These are phyloP conservation scores for Musa beccarii DNA, from an alignment of 176 grass and related monocot genomes.

Conservation along the genomic window DNA sequence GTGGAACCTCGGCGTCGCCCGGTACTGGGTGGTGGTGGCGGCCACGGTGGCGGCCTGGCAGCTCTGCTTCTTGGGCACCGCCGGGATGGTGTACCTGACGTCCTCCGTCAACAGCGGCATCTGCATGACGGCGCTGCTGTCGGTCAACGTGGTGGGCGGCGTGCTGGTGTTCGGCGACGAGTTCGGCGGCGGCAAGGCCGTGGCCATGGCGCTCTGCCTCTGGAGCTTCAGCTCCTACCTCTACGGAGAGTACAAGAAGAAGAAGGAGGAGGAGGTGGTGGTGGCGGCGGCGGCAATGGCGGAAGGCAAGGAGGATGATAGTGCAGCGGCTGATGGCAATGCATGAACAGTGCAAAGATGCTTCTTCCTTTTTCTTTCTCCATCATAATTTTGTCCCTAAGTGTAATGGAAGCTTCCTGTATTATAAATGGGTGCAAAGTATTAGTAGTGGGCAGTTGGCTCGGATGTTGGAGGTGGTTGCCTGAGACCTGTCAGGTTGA, in stretches of 20 bases:
- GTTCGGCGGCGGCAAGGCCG: conserved; percentile 58
- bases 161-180: conserved; percentile 54
- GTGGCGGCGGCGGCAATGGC: background rate
- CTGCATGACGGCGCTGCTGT: conserved; percentile 82
- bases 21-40: conserved; percentile 51
- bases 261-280: conserved; percentile 1
- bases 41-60: conserved; percentile 69
- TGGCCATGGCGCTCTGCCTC: conserved; percentile 64
- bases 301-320: conserved; percentile 21
- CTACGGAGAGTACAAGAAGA: conserved; percentile 59
- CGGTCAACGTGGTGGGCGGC: conserved; percentile 73
- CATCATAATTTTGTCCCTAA: too few species aligned
- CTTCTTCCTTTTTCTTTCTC: background rate
- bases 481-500: too few species aligned
- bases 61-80: conserved; percentile 86
- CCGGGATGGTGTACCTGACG: conserved; percentile 80
- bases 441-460: too few species aligned
- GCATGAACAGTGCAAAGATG: background rate
- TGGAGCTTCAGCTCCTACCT: conserved; percentile 92
- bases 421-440: too few species aligned
- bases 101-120: conserved; percentile 88
- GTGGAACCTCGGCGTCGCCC: conserved; percentile 48
- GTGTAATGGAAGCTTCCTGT: too few species aligned
- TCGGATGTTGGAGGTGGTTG: too few species aligned
- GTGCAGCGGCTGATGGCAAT: background rate